Base-by-base conservation (phyloP, 1,139 yeast genomes). In the Blastobotrys proliferans region DNA sequence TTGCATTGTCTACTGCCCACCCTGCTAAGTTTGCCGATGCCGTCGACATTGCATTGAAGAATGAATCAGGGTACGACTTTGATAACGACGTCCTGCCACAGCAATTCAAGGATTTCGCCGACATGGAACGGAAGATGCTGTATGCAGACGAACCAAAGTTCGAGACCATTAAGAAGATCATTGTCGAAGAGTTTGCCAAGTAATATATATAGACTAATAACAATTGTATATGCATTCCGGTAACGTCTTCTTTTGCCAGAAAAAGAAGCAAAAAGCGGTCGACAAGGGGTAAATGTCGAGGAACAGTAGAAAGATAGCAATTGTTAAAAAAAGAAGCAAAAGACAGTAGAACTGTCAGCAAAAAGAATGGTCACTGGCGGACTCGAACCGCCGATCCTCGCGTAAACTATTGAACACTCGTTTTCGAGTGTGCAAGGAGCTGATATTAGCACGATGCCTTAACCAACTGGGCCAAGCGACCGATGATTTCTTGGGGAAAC, bases 11-110 rank as follows among this genome's bases (percentile, higher is more conserved):
- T 2, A 92, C 98, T 35, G 98, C 98, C 6, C 98, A 92, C 62
- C 98, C 98, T 34, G 98, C 98, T 48, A 92, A 92, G 68, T 92
- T 92, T 61, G 86, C 96, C 21, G 97, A 88, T 51, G 98, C 95
- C 42, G 98, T 92, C 16, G 83, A 88, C 63, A 70, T 76, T 56
- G 88, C 97, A 1, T 76, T 92, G 54, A 63, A 67, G 40, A 73
- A 74, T 1, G 72, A 79, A 50, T 76, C 74, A 19, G 87, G 79
- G 19, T 94, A 90, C 67, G 79, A 88, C 4, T 92, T 92, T 58
- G 96, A 87, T 55, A 72, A 73, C 41, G 90, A 86, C 53, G 97
- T 94, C 22, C 74, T 94, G 46, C 98, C 98, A 28, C 84, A 73
- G 28, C 97, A 87, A 65, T 77, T 92, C 66, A 83, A 77, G 66